A percentile compares a stretch with the other conserved stretches of the same genome.
Evolutionary conservation across 176 grass and related monocot species (phyloP).

Genomic region (Triticum timopheevii): DNA sequence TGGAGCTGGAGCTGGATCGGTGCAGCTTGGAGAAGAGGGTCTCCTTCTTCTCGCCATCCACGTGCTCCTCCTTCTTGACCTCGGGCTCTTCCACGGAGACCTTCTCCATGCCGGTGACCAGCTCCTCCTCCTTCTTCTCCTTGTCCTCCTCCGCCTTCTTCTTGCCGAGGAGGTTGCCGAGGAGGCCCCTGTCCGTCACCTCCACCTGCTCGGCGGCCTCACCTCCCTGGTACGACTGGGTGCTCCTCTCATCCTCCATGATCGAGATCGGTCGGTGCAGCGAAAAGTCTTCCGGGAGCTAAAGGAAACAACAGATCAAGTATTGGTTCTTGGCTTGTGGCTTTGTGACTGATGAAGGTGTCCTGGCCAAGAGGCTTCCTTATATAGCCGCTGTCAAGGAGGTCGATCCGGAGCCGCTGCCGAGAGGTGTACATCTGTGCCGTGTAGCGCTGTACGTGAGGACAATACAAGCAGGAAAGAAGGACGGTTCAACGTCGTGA

Average conservation of each 20-base stretch:
- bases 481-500: neutral
- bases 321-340: constrained; percentile 18
- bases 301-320: constrained; percentile 17
- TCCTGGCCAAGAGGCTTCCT: neutral
- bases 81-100: constrained; percentile 57
- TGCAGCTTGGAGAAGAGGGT: constrained; percentile 65
- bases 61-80: constrained; percentile 28
- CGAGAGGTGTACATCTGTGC: constrained; percentile 21
- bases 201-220: constrained; percentile 47
- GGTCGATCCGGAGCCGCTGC: neutral
- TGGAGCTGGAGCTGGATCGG: constrained; percentile 81
- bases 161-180: constrained; percentile 58
- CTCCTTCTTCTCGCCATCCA: constrained; percentile 73
- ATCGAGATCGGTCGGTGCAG: neutral
- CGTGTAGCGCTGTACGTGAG: neutral
- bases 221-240: constrained; percentile 30
- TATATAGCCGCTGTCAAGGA: constrained; percentile 35
- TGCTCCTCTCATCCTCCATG: constrained; percentile 76
- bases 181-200: constrained; percentile 69
- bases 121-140: constrained; percentile 42
- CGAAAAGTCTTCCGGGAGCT: neutral
- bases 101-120: constrained; percentile 53
- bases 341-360: constrained; percentile 30
- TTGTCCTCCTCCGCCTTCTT: constrained; percentile 53
- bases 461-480: neutral